phyloP scores from a whole-genome alignment of 805 yeast species.

The Phaffomyces antillensis region DNA sequence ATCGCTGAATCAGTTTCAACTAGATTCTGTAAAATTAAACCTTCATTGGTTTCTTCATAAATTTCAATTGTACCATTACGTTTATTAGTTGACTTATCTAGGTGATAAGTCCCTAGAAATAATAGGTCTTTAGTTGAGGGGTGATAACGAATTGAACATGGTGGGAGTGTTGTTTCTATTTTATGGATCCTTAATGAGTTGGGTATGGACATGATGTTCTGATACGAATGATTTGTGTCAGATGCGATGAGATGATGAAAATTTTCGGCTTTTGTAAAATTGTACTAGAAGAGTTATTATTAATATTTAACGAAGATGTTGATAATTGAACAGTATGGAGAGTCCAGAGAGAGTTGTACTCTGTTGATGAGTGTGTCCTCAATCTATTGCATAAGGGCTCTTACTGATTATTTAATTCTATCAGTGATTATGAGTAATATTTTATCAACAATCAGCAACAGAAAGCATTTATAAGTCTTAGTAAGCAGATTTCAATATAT shows the following conservation, averaged over 20 bases:
- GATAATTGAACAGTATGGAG: too few relatives aligned
- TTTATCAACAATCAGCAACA: too few relatives aligned
- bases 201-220: background rate
- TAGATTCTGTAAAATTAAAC: constrained; percentile 20
- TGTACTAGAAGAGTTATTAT: background rate
- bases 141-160: constrained; percentile 68
- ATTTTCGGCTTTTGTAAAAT: background rate
- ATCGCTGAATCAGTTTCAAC: constrained; percentile 52
- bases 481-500: background rate
- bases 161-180: constrained; percentile 46
- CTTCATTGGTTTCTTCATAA: constrained; percentile 18
- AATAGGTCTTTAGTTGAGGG: constrained; percentile 42
- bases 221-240: too few relatives aligned
- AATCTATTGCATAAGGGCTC: too few relatives aligned
- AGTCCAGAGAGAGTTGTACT: too few relatives aligned
- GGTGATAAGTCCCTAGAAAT: constrained; percentile 74
- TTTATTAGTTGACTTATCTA: constrained; percentile 49
- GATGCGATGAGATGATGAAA: background rate
- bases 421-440: too few relatives aligned
- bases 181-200: background rate
- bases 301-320: too few relatives aligned
- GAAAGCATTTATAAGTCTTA: background rate
- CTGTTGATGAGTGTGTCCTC: too few relatives aligned
- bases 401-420: too few relatives aligned
- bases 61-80: constrained; percentile 61